These are phyloP conservation scores for Wallacemonas sp. DNA, from an alignment of 208 protist species.

Conservation along the genomic window DNA sequence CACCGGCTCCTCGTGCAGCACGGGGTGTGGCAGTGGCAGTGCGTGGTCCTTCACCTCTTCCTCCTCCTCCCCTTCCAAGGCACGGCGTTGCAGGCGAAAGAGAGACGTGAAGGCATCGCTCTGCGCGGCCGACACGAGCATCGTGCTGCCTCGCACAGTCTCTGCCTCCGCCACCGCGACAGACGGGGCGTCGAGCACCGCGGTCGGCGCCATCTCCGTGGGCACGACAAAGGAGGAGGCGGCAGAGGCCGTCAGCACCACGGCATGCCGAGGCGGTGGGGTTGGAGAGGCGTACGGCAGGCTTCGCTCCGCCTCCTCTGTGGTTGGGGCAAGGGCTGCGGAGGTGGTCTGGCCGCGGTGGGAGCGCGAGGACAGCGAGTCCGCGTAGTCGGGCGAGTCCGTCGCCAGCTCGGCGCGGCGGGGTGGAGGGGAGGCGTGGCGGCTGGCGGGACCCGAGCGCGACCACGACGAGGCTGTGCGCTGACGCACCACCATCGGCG, in stretches of 20 bases:
- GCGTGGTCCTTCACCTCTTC: neutral
- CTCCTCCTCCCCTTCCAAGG: neutral
- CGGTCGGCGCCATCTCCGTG: neutral
- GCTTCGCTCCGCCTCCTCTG: no score
- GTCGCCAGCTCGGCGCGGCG: slow-evolving; percentile 1
- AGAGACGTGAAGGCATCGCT: slow-evolving; percentile 10
- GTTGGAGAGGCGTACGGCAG: slow-evolving; percentile 26
- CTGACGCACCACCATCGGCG: neutral
- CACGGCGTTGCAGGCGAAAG: slow-evolving; percentile 8
- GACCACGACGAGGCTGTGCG: slow-evolving; percentile 10
- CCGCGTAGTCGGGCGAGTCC: slow-evolving; percentile 3
- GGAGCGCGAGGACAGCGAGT: slow-evolving; percentile 13
- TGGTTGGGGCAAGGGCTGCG: no score
- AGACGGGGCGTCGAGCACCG: no score
- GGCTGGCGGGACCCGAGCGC: neutral
- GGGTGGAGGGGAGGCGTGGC: slow-evolving; percentile 2
- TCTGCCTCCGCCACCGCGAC: neutral
- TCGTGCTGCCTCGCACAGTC: slow-evolving; percentile 8
- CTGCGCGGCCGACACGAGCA: slow-evolving; percentile 8
- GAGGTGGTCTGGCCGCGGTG: no score
- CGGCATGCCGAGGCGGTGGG: slow-evolving; percentile 51
- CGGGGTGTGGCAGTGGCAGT: no score
- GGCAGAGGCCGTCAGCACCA: slow-evolving; percentile 39
- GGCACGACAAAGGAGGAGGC: neutral
- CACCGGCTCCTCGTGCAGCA: no score